A percentile compares a stretch with the other conserved stretches of the same genome.
Conservation (phyloP, 805 yeast species). For the Torulaspora microellipsoides region DNA sequence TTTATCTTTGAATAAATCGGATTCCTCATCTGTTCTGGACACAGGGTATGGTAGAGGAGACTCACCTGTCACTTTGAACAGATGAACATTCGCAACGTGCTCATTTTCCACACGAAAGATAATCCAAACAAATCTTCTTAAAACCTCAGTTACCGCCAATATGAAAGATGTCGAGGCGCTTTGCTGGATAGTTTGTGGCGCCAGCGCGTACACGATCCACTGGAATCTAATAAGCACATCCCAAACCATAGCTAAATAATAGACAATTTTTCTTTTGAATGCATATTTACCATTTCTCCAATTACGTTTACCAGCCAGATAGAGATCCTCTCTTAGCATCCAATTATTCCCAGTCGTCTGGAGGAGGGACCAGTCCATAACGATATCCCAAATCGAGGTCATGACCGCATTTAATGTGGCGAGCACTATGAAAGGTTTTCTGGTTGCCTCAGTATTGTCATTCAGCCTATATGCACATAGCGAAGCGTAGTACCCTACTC, state of each 20-base stretch:
- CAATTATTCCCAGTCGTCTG: conserved; percentile 57
- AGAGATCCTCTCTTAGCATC: conserved; percentile 67
- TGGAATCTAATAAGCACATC: conserved; percentile 79
- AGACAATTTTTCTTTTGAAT: conserved; percentile 39
- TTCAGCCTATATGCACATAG: conserved; percentile 69
- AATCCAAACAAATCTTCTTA: conserved; percentile 85
- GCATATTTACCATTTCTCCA: conserved; percentile 35
- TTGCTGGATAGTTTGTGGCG: conserved; percentile 73
- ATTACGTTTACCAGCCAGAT: conserved; percentile 44
- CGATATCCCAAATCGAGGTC: conserved; percentile 78
- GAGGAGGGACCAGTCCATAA: conserved; percentile 93
- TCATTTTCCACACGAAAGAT: conserved; percentile 94
- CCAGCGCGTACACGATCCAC: conserved; percentile 87
- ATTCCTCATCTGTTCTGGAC: conserved; percentile 12
- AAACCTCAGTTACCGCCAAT: conserved; percentile 74
- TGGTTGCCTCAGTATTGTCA: conserved; percentile 31
- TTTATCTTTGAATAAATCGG: conserved; percentile 1
- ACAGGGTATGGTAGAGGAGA: conserved; percentile 73
- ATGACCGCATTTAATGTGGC: conserved; percentile 69
- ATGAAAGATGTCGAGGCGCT: conserved; percentile 82
- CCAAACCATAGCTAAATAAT: conserved; percentile 67
- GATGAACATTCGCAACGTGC: conserved; percentile 82
- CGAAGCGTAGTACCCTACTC: conserved; percentile 63
- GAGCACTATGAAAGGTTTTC: conserved; percentile 63
- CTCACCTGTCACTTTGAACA: conserved; percentile 84